phyloP scores from a whole-genome alignment of 805 yeast species.

The Metschnikowia koreensis region DNA sequence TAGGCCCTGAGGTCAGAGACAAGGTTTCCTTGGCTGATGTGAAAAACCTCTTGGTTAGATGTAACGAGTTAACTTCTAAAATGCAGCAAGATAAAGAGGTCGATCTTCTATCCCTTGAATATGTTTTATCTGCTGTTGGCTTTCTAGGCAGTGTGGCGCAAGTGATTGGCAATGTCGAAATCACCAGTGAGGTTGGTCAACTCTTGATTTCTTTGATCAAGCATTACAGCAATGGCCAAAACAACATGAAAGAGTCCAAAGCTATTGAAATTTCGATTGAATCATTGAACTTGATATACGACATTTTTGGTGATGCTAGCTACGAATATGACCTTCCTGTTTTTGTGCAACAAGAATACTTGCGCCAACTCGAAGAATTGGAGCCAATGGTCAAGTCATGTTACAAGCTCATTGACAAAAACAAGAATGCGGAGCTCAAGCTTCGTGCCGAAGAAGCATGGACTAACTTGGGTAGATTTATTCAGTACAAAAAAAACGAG shows the following conservation, averaged over 20 bases:
- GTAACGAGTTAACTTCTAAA: slow-evolving; percentile 14
- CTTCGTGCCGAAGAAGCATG: slow-evolving; percentile 64
- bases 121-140: slow-evolving; percentile 47
- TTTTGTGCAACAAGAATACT: slow-evolving; percentile 55
- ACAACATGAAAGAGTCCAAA: slow-evolving; percentile 13
- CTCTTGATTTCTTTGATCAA: slow-evolving; percentile 34
- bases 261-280: slow-evolving; percentile 51
- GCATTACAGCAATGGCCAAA: slow-evolving; percentile 14
- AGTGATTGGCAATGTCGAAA: slow-evolving; percentile 41
- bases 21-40: slow-evolving; percentile 29
- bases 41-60: slow-evolving; percentile 22
- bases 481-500: slow-evolving; percentile 60
- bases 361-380: slow-evolving; percentile 40
- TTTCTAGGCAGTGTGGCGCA: slow-evolving; percentile 52
- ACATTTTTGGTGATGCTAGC: slow-evolving; percentile 71
- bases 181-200: slow-evolving; percentile 46
- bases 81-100: slow-evolving; percentile 18
- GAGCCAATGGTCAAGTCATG: slow-evolving; percentile 49
- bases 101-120: slow-evolving; percentile 31
- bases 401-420: slow-evolving; percentile 66
- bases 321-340: slow-evolving; percentile 67
- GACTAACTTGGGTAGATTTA: slow-evolving; percentile 68
- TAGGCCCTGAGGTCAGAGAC: slow-evolving; percentile 33
- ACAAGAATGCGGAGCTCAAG: slow-evolving; percentile 56
- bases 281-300: slow-evolving; percentile 65